A percentile compares a stretch with the other conserved stretches of the same genome.
Conservation (phyloP, 108 stramenopile genomes). For the Skeletonema marinoi region DNA sequence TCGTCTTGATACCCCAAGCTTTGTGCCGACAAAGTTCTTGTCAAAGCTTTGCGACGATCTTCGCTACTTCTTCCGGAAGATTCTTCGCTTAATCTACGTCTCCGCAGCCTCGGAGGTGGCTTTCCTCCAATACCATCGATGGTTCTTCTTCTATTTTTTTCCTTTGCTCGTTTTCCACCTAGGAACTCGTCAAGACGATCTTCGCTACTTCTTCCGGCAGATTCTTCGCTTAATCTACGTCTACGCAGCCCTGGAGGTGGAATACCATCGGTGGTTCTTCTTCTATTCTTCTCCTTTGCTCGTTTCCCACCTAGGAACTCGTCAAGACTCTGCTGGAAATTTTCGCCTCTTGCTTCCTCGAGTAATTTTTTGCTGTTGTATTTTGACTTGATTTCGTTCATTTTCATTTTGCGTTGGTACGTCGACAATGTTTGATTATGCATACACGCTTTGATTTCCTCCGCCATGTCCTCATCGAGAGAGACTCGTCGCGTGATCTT, state of each 20-base stretch:
- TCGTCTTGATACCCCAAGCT: no score
- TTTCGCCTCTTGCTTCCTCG: neutral
- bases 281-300: neutral
- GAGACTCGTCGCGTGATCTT: neutral
- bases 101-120: neutral
- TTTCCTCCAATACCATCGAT: neutral
- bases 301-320: neutral
- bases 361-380: neutral
- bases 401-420: neutral
- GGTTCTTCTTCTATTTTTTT: neutral
- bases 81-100: neutral
- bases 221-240: neutral
- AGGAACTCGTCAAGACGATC: neutral
- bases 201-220: no score
- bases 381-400: neutral
- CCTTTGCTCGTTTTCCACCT: neutral
- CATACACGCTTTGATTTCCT: neutral
- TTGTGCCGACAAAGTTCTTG: neutral
- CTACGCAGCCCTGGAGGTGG: neutral
- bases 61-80: neutral
- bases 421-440: neutral
- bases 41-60: neutral
- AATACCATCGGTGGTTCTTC: neutral
- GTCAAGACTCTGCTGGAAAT: neutral
- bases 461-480: neutral